phyloP scores from a whole-genome alignment of 106 monocot genomes.

The Amphibolis antarctica region DNA sequence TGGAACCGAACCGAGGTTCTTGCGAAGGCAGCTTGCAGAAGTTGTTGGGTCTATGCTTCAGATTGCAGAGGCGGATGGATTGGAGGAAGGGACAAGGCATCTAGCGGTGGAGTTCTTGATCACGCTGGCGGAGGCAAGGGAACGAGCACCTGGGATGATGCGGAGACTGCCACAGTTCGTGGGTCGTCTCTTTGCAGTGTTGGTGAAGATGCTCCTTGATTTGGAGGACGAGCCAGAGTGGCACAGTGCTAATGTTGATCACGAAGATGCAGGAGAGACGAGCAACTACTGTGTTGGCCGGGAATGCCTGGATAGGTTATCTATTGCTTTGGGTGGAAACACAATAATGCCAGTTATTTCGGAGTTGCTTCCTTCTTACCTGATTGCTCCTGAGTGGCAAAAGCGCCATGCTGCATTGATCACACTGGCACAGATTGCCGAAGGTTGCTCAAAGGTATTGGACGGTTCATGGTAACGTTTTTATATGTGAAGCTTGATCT shows the following conservation, averaged over 20 bases:
- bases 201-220: conserved; percentile 87
- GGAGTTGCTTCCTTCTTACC: conserved; percentile 59
- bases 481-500: neutral
- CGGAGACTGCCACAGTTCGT: conserved; percentile 76
- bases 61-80: conserved; percentile 59
- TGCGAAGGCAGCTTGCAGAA: conserved; percentile 56
- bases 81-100: conserved; percentile 87
- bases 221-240: conserved; percentile 82
- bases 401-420: conserved; percentile 92
- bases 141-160: conserved; percentile 72
- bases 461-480: neutral
- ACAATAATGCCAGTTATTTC: conserved; percentile 84
- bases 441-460: conserved; percentile 88
- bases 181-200: conserved; percentile 68
- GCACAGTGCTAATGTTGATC: conserved; percentile 72
- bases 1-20: conserved; percentile 65
- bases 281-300: conserved; percentile 83
- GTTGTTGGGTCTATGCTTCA: conserved; percentile 79
- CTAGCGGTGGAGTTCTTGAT: conserved; percentile 91
- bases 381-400: conserved; percentile 90
- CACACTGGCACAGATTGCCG: conserved; percentile 94
- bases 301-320: conserved; percentile 76
- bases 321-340: conserved; percentile 89
- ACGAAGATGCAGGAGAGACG: conserved; percentile 93
- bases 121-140: conserved; percentile 88